phyloP scores from a whole-genome alignment of 1,284 basidiomycete genomes.

The Papiliotrema laurentii region DNA sequence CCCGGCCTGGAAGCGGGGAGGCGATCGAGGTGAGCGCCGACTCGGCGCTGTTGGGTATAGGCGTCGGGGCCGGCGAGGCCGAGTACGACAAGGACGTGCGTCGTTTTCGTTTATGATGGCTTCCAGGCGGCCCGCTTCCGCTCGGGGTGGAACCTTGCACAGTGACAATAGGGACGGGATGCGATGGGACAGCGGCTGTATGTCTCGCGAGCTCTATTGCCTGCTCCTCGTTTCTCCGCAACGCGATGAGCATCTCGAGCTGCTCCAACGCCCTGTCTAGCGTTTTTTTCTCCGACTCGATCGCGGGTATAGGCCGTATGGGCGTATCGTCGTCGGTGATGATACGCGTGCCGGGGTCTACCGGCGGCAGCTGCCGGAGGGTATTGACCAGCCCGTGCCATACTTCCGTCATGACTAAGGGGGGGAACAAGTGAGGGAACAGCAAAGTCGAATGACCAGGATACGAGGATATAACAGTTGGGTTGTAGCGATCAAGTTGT shows the following conservation, averaged over 20 bases:
- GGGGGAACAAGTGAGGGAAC: neutral
- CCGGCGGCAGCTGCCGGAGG: constrained; percentile 29
- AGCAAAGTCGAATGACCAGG: neutral
- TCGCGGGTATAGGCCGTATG: constrained; percentile 4
- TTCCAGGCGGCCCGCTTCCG: neutral
- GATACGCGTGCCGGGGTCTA: constrained; percentile 6
- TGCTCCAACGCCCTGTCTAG: constrained; percentile 39
- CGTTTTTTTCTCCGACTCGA: constrained; percentile 21
- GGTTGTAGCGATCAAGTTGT: no score
- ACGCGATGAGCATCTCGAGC: constrained; percentile 26
- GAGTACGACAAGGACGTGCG: constrained; percentile 9
- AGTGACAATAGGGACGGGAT: neutral
- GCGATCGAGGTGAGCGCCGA: constrained; percentile 13
- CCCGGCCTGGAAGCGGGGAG: constrained; percentile 8
- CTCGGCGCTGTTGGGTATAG: constrained; percentile 7
- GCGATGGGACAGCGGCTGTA: neutral
- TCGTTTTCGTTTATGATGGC: constrained; percentile 21
- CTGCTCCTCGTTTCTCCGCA: constrained; percentile 14
- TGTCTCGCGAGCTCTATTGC: neutral
- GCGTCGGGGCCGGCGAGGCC: constrained; percentile 10
- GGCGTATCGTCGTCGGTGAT: constrained; percentile 9
- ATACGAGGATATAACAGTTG: no score
- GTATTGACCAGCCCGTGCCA: constrained; percentile 43
- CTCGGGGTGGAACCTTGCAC: constrained; percentile 4
- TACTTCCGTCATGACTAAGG: constrained; percentile 28